Base-by-base conservation (phyloP, 441 rosid species). In the Eutrema salsugineum region DNA sequence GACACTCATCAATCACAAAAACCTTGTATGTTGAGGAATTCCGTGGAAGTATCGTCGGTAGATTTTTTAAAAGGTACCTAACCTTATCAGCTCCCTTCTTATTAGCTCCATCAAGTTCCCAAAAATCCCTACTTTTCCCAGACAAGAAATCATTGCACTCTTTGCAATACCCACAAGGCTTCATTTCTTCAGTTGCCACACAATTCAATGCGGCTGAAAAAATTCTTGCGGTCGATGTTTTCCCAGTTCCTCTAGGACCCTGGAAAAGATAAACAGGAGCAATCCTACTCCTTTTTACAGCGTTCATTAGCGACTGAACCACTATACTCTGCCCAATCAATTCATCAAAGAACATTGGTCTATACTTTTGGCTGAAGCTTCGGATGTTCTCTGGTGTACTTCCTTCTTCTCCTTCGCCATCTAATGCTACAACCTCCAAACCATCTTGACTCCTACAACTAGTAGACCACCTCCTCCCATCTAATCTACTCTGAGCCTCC, bases 201-300 rank as follows among this genome's bases (percentile, higher is more conserved):
- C 99, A 95, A 69, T 93, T 93, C 47, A 95, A 77, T 56, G 99
- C 97, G 17, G 96, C 88, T 36, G 96, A 84, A 80, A 95, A 95
- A 57, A 93, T 90, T 76, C 88, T 87, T 4, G 99, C 97, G 1
- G 93, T 77, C 43, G 98, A 95, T 69, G 98, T 85, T 79, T 95
- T 95, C 33, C 99, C 99, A 11, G 97, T 93, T 50, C 99, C 99
- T 1, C 99, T 91, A 2, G 98, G 97, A 47, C 99, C 99, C 57
- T 93, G 99, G 76, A 95, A 95, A 65, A 95, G 91, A 85, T 95
- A 95, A 64, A 93, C 86, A 39, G 95, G 96, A 60, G 98, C 96
- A 49, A 95, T 86, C 84, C 94, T 91, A 72, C 88, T 87, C 78
- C 91, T 85, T 48, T 84, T 80, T 46, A 89, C 79, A 57, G 99